Evolutionary conservation across 1,284 basidiomycete genomes (phyloP), one percentile per base, ranked within the genome.

Genomic region (Leccinum angustisporum): DNA sequence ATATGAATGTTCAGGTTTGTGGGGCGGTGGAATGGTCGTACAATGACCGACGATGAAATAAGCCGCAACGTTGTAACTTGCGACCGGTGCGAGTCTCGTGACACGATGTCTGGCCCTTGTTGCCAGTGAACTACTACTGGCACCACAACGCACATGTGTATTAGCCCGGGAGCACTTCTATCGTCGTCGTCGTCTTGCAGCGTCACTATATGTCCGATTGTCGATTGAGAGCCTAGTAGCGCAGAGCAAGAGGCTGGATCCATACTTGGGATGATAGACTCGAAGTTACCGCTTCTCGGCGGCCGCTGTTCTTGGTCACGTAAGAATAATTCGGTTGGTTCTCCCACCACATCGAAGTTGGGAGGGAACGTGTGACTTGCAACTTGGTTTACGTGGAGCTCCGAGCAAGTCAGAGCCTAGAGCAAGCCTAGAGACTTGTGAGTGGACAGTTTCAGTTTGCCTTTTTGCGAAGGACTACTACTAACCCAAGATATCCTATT

Each of bases 391-490:
- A 51, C 50, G 27, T 30, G 50, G 50, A 51, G 13, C 34, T 36
- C 13, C 13, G 34, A 36, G 27, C 27, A 25, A 55, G 33, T 55
- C 16, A 11, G 54, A 55, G 53, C 25, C 25, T 25, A 25, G 25
- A 3, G n/a, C n/a, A n/a, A n/a, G n/a, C n/a, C n/a, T n/a, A 36
- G 54, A 38, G 46, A 48, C 21, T 21, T 25, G 48, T 50, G 21
- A 50, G 48, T 50, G 13, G 48, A 8, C 21, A 14, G 21, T 14
- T 14, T 14, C 13, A 50, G 13, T 50, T 4, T 25, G 43, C 18
- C 13, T n/a, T 7, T 50, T 16, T 50, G 68, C 55, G 50, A 16
- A 46, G 46, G 48, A 50, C 21, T 2, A 9, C 46, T 50, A 50
- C 48, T 50, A 50, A 50, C 21, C 21, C 21, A 25, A 25, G 21